A percentile compares a stretch with the other conserved stretches of the same genome.
These are phyloP conservation scores for Apiospora rasikravindrae DNA, from an alignment of 2,329 filamentous ascomycete genomes.

Conservation along the genomic window DNA sequence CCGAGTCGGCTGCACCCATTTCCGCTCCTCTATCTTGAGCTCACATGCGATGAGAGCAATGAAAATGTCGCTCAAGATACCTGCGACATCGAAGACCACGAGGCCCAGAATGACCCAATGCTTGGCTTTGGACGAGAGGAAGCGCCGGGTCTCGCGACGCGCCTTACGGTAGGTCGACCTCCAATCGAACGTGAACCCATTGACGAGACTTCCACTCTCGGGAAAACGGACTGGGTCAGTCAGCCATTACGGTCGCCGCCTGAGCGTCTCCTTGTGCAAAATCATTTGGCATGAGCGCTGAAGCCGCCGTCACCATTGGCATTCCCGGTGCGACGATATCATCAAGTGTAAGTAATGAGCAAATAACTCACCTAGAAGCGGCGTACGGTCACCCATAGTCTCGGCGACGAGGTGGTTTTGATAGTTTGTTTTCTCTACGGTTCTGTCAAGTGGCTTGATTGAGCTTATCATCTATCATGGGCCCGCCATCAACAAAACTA, in stretches of 20 bases:
- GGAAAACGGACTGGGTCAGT: slow-evolving; percentile 22
- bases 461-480: neutral
- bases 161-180: slow-evolving; percentile 21
- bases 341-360: neutral
- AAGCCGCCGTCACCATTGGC: neutral
- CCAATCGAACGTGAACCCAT: slow-evolving; percentile 17
- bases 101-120: slow-evolving; percentile 51
- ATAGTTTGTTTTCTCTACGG: neutral
- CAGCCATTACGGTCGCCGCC: neutral
- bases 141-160: slow-evolving; percentile 27
- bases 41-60: slow-evolving; percentile 56
- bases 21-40: slow-evolving; percentile 43
- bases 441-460: neutral
- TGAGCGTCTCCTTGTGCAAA: neutral
- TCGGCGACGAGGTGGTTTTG: neutral
- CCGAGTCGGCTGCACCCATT: slow-evolving; percentile 47
- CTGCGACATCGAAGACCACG: slow-evolving; percentile 51
- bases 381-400: neutral
- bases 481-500: neutral
- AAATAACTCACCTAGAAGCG: slow-evolving; percentile 2
- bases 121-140: slow-evolving; percentile 46
- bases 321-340: neutral
- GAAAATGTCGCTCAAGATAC: slow-evolving; percentile 53
- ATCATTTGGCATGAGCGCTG: neutral
- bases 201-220: slow-evolving; percentile 20